Evolutionary conservation across 148 eudicot species (phyloP).

Genomic region (Nepenthes gracilis): DNA sequence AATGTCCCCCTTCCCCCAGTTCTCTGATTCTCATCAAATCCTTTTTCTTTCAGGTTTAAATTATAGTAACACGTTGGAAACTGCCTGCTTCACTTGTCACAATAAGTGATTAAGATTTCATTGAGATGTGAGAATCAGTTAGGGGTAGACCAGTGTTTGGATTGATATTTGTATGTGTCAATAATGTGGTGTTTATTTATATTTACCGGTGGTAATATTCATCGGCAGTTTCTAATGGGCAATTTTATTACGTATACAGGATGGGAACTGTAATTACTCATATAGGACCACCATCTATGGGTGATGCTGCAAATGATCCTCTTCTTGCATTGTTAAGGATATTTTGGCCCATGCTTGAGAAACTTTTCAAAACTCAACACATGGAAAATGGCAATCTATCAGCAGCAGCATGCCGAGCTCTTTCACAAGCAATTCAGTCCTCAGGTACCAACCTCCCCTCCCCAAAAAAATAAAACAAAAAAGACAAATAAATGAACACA

Average conservation of each 20-base stretch:
- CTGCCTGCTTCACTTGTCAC: too few relatives aligned
- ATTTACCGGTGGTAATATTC: too few relatives aligned
- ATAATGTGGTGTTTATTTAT: too few relatives aligned
- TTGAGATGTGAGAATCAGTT: too few relatives aligned
- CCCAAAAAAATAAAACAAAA: not conserved
- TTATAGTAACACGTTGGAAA: too few relatives aligned
- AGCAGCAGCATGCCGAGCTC: conserved; percentile 81
- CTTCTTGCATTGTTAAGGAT: conserved; percentile 42
- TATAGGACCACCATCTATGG: conserved; percentile 40
- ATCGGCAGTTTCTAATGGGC: too few relatives aligned
- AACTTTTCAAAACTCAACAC: conserved; percentile 63
- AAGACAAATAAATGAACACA: not conserved
- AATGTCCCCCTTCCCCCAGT: too few relatives aligned
- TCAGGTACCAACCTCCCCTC: conserved; percentile 38
- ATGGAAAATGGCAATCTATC: conserved; percentile 68
- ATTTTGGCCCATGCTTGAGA: conserved; percentile 92
- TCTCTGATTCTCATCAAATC: too few relatives aligned
- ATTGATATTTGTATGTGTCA: too few relatives aligned
- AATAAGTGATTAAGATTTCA: too few relatives aligned
- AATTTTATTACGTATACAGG: conserved; percentile 24
- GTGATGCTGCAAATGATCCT: conserved; percentile 46
- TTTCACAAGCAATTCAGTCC: conserved; percentile 81
- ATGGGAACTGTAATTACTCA: conserved; percentile 71
- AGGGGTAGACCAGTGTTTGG: too few relatives aligned
- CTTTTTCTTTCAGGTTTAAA: too few relatives aligned